Percentiles rank a stretch among this genome's conserved stretches.
Evolutionary conservation across 495 filamentous ascomycete species (phyloP).

Genomic region (Cercophora sp.): DNA sequence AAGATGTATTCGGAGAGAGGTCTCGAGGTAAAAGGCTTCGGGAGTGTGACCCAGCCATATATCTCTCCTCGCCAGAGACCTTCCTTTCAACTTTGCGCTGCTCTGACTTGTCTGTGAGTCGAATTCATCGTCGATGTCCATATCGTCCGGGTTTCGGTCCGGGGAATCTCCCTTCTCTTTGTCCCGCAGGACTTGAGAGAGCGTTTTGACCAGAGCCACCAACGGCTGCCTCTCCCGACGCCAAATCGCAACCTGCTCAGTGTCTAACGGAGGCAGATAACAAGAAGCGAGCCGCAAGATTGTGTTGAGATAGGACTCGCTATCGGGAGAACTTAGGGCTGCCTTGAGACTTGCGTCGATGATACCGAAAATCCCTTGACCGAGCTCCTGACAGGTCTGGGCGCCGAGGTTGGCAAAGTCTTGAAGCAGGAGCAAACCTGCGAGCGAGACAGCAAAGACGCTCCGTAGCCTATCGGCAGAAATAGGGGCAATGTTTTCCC

Average conservation of each 20-base stretch:
- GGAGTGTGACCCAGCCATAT: conserved; percentile 41
- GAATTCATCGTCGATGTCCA: conserved; percentile 78
- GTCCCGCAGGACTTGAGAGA: conserved; percentile 46
- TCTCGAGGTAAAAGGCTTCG: conserved; percentile 46
- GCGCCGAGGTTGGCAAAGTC: conserved; percentile 38
- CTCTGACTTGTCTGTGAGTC: conserved; percentile 50
- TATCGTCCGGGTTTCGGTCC: conserved; percentile 47
- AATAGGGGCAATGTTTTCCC: conserved; percentile 37
- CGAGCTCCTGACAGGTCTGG: conserved; percentile 38
- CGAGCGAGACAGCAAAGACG: conserved; percentile 41
- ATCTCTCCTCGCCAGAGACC: conserved; percentile 45
- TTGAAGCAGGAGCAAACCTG: conserved; percentile 39
- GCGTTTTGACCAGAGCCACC: conserved; percentile 35
- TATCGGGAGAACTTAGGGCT: conserved; percentile 31
- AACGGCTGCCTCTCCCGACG: conserved; percentile 30
- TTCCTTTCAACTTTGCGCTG: conserved; percentile 28
- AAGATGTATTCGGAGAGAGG: conserved; percentile 35
- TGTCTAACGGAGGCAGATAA: conserved; percentile 35
- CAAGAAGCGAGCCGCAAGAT: conserved; percentile 31
- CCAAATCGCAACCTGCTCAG: conserved; percentile 26
- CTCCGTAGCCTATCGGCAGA: conserved; percentile 46
- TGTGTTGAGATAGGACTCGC: conserved; percentile 31
- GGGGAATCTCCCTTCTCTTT: conserved; percentile 25
- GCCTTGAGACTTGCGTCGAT: conserved; percentile 32
- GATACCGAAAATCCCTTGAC: conserved; percentile 29